A percentile compares a stretch with the other conserved stretches of the same genome.
Evolutionary conservation across 2,329 filamentous ascomycete genomes (phyloP).

Genomic region (Epicoccum sorghinum): DNA sequence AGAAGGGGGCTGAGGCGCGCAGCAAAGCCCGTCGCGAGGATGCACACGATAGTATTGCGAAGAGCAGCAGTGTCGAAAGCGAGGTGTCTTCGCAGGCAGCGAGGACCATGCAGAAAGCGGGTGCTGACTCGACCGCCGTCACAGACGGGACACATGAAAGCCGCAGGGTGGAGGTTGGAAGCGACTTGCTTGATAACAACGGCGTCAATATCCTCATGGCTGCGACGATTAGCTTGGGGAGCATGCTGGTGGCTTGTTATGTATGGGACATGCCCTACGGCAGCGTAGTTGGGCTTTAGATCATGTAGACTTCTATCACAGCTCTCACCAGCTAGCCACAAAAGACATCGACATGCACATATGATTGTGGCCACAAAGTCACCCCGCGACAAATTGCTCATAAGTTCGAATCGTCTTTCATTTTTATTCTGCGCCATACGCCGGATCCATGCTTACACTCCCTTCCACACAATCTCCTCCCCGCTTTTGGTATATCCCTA

Average conservation of each 20-base stretch:
- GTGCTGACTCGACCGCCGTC: conserved; percentile 29
- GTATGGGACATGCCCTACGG: conserved; percentile 42
- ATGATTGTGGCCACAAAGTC: too few relatives aligned
- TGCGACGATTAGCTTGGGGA: conserved; percentile 75
- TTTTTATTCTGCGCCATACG: too few relatives aligned
- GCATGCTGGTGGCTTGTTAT: conserved; percentile 63
- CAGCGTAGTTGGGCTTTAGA: conserved; percentile 23
- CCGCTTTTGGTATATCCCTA: conserved; percentile 28
- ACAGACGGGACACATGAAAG: conserved; percentile 51
- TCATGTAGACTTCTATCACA: too few relatives aligned
- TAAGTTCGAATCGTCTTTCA: too few relatives aligned
- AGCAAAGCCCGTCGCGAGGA: conserved; percentile 51
- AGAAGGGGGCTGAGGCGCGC: conserved; percentile 38
- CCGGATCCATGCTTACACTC: too few relatives aligned
- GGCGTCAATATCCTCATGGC: conserved; percentile 95
- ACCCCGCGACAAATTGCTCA: too few relatives aligned
- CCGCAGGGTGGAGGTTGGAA: conserved; percentile 65
- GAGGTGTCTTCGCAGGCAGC: conserved; percentile 28
- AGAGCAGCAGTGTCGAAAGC: conserved; percentile 36
- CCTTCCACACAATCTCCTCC: neutral
- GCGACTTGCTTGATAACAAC: conserved; percentile 89
- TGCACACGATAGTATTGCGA: conserved; percentile 46
- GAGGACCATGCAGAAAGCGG: conserved; percentile 42
- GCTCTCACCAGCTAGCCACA: too few relatives aligned
- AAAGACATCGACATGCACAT: too few relatives aligned